Evolutionary conservation across 2,329 filamentous ascomycete species (phyloP).

Genomic region (Penicillium rolfsii): DNA sequence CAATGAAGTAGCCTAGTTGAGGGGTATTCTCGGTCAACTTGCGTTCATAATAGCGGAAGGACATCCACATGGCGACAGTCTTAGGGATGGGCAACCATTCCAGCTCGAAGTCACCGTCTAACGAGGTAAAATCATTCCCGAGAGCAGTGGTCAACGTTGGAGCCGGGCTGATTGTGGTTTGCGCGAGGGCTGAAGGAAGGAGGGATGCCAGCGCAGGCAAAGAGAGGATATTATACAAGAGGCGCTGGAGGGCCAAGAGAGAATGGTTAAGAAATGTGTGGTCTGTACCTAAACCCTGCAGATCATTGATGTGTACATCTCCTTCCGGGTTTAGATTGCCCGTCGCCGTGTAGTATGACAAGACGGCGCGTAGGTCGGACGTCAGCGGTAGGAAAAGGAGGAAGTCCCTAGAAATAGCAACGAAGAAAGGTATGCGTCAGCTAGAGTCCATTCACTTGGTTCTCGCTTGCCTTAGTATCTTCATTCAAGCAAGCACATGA

Average conservation of each 20-base stretch:
- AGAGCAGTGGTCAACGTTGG: slow-evolving; percentile 32
- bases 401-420: slow-evolving; percentile 69
- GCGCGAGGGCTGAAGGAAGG: slow-evolving; percentile 39
- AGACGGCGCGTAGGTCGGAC: slow-evolving; percentile 72
- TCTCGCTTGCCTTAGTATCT: background rate
- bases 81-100: slow-evolving; percentile 49
- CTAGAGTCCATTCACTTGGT: background rate
- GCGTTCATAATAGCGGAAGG: slow-evolving; percentile 48
- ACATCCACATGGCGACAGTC: slow-evolving; percentile 50
- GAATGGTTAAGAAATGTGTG: slow-evolving; percentile 46
- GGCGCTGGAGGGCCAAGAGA: slow-evolving; percentile 37
- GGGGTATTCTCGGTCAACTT: slow-evolving; percentile 53
- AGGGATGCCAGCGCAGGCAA: slow-evolving; percentile 37
- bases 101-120: slow-evolving; percentile 44
- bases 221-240: slow-evolving; percentile 44
- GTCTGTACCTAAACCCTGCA: slow-evolving; percentile 87
- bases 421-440: slow-evolving; percentile 12
- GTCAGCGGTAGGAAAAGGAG: slow-evolving; percentile 78
- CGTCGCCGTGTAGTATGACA: slow-evolving; percentile 89
- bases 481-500: slow-evolving; percentile 9
- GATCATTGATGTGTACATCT: slow-evolving; percentile 89
- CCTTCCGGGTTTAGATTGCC: slow-evolving; percentile 90
- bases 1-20: slow-evolving; percentile 87
- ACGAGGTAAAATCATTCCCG: slow-evolving; percentile 35
- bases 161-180: slow-evolving; percentile 30